Conservation (phyloP, 2,329 filamentous ascomycete species). For the Aspergillus fumigatiaffinis region DNA sequence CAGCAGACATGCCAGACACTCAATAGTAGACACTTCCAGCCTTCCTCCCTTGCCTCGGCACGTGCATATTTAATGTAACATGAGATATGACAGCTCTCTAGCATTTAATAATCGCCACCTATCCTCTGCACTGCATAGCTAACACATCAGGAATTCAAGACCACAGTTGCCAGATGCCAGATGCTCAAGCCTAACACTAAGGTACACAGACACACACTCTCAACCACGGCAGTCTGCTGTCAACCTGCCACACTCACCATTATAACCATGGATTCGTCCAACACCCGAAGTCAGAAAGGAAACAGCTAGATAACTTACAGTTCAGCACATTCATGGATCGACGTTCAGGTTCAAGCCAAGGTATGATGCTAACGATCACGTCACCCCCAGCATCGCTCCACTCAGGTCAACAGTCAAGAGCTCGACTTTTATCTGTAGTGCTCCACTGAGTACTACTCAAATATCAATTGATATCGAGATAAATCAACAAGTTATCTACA, state of each 20-base stretch:
- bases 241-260: background rate
- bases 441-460: too few species aligned
- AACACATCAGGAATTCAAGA: too few species aligned
- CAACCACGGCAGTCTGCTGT: background rate
- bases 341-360: too few species aligned
- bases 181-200: too few species aligned
- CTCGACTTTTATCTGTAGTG: too few species aligned
- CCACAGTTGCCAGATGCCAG: too few species aligned
- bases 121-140: too few species aligned
- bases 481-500: too few species aligned
- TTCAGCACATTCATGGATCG: background rate
- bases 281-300: background rate
- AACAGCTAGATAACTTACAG: background rate
- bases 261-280: background rate
- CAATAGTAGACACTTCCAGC: background rate
- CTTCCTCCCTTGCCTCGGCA: background rate
- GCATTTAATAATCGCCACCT: too few species aligned
- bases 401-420: background rate
- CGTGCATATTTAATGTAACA: background rate
- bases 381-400: background rate
- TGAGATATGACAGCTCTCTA: too few species aligned
- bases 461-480: too few species aligned
- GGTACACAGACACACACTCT: background rate
- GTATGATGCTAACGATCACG: background rate
- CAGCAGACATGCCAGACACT: too few species aligned